These are phyloP conservation scores for Somion occarium DNA, from an alignment of 1,284 basidiomycete species.

Conservation along the genomic window DNA sequence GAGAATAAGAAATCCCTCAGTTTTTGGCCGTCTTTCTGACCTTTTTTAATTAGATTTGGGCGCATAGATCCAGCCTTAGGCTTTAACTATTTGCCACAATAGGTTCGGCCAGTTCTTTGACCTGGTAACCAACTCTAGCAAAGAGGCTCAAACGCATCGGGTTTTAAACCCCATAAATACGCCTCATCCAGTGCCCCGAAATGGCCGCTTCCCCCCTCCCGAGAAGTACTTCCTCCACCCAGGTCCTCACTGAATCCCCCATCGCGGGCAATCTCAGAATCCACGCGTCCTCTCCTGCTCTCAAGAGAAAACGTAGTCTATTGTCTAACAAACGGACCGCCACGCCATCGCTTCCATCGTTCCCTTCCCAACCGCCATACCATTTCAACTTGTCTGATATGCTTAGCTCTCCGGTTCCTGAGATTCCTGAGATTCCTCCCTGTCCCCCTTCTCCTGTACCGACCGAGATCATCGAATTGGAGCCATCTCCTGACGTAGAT, in stretches of 20 bases:
- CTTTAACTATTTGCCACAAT: too few species aligned
- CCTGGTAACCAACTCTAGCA: too few species aligned
- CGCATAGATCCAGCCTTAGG: too few species aligned
- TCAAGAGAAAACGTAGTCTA: constrained; percentile 1
- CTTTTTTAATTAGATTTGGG: too few species aligned
- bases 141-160: too few species aligned
- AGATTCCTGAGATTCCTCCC: too few species aligned
- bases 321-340: not conserved
- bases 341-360: not conserved
- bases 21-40: too few species aligned
- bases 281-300: not conserved
- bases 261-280: not conserved
- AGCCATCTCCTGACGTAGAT: constrained; percentile 18
- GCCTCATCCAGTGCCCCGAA: too few species aligned
- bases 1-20: too few species aligned
- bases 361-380: not conserved
- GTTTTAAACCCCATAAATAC: too few species aligned
- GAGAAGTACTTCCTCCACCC: not conserved
- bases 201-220: not conserved
- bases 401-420: not conserved
- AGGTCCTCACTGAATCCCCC: not conserved
- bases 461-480: constrained; percentile 36
- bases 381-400: not conserved
- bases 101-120: too few species aligned
- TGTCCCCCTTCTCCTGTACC: constrained; percentile 30